These are phyloP conservation scores for Usnea hakonensis DNA, from an alignment of 495 filamentous ascomycete genomes.

Conservation along the genomic window DNA sequence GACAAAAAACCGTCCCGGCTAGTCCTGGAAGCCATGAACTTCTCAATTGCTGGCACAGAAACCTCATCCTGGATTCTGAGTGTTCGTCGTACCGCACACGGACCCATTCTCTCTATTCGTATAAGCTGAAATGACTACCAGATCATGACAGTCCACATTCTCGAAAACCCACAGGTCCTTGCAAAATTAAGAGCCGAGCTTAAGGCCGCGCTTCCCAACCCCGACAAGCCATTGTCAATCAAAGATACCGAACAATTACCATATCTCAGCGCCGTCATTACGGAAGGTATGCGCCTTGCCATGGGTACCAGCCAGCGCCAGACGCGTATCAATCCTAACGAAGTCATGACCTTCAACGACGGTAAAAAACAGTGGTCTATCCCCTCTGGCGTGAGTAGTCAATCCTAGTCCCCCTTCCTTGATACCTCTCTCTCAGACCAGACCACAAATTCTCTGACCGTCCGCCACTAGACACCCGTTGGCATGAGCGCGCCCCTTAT, in stretches of 20 bases:
- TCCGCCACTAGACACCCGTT: constrained; percentile 28
- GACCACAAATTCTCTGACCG: not conserved
- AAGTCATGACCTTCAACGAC: constrained; percentile 29
- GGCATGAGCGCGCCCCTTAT: constrained; percentile 33
- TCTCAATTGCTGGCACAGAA: constrained; percentile 39
- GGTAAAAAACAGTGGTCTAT: constrained; percentile 33
- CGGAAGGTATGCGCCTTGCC: constrained; percentile 29
- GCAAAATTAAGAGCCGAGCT: constrained; percentile 26
- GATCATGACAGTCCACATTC: constrained; percentile 23
- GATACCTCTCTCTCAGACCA: too few relatives aligned
- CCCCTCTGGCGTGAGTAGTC: constrained; percentile 32
- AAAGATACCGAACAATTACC: constrained; percentile 17
- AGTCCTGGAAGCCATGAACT: constrained; percentile 32
- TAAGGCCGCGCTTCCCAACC: constrained; percentile 22
- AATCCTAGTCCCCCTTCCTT: not conserved
- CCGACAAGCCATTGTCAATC: constrained; percentile 11
- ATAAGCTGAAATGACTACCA: constrained; percentile 18
- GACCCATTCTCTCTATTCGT: not conserved
- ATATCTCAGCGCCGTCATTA: constrained; percentile 27
- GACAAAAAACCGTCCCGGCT: constrained; percentile 32
- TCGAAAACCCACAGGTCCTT: constrained; percentile 24
- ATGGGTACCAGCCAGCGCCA: constrained; percentile 25
- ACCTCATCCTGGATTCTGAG: constrained; percentile 32
- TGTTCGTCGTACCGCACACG: not conserved
- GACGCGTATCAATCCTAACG: constrained; percentile 27